phyloP scores from a whole-genome alignment of 106 monocot species.

The Platanthera guangdongensis region DNA sequence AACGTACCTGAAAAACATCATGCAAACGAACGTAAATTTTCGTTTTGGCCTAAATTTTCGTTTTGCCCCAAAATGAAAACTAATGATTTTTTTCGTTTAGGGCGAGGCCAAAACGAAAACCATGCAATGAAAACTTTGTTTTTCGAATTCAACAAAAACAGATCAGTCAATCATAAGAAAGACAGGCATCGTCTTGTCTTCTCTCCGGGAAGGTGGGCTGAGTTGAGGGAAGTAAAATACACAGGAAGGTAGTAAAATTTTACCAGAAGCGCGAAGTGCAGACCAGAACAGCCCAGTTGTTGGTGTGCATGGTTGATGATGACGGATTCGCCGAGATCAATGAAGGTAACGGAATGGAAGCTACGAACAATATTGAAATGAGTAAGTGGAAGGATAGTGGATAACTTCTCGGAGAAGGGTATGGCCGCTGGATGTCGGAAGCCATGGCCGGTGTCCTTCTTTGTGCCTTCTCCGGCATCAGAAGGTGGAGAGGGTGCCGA shows the following conservation, averaged over 20 bases:
- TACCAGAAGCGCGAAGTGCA: constrained; percentile 98
- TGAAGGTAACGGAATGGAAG: constrained; percentile 3
- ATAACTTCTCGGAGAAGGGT: neutral
- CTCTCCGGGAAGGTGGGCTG: neutral
- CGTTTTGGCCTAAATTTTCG: too few relatives aligned
- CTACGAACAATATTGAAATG: neutral
- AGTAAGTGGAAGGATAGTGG: neutral
- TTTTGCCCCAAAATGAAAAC: too few relatives aligned
- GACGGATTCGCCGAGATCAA: constrained; percentile 6
- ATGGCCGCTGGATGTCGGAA: neutral
- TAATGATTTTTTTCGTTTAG: too few relatives aligned
- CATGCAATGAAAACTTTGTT: neutral
- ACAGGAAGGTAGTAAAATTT: neutral
- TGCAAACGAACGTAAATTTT: too few relatives aligned
- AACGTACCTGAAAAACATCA: too few relatives aligned
- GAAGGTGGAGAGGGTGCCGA: too few relatives aligned
- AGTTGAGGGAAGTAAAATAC: neutral
- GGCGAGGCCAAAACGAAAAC: too few relatives aligned
- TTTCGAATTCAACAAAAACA: neutral
- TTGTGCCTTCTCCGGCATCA: too few relatives aligned
- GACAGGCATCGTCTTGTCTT: neutral
- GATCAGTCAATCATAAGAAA: neutral
- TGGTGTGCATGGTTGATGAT: constrained; percentile 67
- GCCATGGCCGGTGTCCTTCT: neutral
- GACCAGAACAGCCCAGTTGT: constrained; percentile 94